These are phyloP conservation scores for Hirsutella thompsonii DNA, from an alignment of 2,329 filamentous ascomycete species.

Conservation along the genomic window DNA sequence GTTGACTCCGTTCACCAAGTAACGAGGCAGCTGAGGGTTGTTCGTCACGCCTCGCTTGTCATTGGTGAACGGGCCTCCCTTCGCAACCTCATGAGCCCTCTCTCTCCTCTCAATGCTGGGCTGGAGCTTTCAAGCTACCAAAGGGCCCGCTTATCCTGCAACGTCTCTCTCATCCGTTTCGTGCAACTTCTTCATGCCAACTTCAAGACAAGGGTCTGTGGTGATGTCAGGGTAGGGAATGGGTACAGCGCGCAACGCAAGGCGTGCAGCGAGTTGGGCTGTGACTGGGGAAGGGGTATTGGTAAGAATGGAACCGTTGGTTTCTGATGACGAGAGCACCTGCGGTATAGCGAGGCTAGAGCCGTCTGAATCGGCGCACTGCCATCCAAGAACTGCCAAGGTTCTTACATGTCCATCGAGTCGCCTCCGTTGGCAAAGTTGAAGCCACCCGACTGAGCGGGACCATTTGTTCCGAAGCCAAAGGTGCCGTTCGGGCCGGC, in stretches of 20 bases:
- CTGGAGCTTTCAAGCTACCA: conserved; percentile 57
- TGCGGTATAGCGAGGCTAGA: background rate
- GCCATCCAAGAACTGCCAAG: background rate
- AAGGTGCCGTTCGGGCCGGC: conserved; percentile 62
- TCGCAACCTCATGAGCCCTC: conserved; percentile 12
- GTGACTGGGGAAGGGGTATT: conserved; percentile 5
- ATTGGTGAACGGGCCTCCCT: background rate
- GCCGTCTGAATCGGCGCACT: background rate
- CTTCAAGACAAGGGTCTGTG: conserved; percentile 18
- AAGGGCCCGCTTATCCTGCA: conserved; percentile 29
- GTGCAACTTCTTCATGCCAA: conserved; percentile 23
- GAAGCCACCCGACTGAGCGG: conserved; percentile 65
- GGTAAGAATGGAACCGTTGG: conserved; percentile 3
- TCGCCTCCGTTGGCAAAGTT: conserved; percentile 72
- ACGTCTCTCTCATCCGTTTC: conserved; percentile 11
- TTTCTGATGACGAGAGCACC: conserved; percentile 1
- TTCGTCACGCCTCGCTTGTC: background rate
- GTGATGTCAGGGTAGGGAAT: conserved; percentile 16
- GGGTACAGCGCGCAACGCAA: conserved; percentile 13
- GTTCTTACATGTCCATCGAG: conserved; percentile 48
- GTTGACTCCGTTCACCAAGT: background rate
- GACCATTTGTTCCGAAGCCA: conserved; percentile 58
- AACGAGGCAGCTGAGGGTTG: background rate
- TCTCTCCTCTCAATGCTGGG: conserved; percentile 20
- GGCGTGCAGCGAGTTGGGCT: conserved; percentile 6